A percentile compares a stretch with the other conserved stretches of the same genome.
These are phyloP conservation scores for bread wheat (Triticum aestivum) DNA, from an alignment of 176 grass and related monocot genomes.

Conservation along the genomic window DNA sequence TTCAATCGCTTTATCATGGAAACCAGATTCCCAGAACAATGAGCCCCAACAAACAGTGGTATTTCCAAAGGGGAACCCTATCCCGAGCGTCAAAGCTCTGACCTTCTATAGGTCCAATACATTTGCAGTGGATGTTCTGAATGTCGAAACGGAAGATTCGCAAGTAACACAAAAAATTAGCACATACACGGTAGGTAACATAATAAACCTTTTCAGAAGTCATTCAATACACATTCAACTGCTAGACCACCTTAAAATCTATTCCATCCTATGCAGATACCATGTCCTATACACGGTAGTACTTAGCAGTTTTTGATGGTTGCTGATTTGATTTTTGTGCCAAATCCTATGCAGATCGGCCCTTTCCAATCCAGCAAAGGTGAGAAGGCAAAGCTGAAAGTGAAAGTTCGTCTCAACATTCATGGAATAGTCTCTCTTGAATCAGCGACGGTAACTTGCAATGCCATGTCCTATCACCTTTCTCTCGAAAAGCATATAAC, in stretches of 20 bases:
- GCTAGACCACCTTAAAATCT: slow-evolving; percentile 1
- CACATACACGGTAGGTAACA: slow-evolving; percentile 59
- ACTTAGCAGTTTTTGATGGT: not conserved
- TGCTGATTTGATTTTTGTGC: slow-evolving; percentile 11
- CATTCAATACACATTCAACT: not conserved
- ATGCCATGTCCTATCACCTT: not conserved
- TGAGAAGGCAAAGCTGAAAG: slow-evolving; percentile 68
- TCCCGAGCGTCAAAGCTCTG: slow-evolving; percentile 67
- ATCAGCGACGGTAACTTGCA: slow-evolving; percentile 61
- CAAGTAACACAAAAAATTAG: slow-evolving; percentile 56
- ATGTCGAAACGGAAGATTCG: slow-evolving; percentile 19
- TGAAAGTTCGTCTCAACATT: slow-evolving; percentile 75
- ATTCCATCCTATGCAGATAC: too few species aligned
- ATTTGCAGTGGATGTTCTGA: slow-evolving; percentile 65
- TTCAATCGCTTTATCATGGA: slow-evolving; percentile 75
- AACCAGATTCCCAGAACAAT: slow-evolving; percentile 49
- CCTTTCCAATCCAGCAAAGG: slow-evolving; percentile 74
- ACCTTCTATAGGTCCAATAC: slow-evolving; percentile 60
- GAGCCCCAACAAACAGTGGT: slow-evolving; percentile 49
- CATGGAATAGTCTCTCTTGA: slow-evolving; percentile 68
- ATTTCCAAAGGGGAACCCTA: slow-evolving; percentile 62
- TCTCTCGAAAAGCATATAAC: not conserved
- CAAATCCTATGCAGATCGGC: slow-evolving; percentile 53
- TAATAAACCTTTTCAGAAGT: not conserved
- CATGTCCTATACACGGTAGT: not conserved